Conservation (phyloP, 805 yeast species). For the Kodamaea kakaduensis region DNA sequence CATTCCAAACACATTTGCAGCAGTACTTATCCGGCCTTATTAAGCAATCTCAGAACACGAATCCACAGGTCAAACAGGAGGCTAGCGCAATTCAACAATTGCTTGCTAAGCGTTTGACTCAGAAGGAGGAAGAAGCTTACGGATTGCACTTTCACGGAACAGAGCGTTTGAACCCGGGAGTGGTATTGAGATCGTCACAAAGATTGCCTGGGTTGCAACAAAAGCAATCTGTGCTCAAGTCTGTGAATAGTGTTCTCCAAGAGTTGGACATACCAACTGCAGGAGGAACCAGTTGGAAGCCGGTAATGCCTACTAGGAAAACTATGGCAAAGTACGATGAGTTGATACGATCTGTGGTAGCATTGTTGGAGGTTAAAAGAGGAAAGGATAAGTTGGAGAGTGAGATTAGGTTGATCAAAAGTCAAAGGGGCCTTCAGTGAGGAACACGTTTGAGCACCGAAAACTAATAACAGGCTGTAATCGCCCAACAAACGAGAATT, state of each 20-base stretch:
- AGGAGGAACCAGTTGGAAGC: constrained; percentile 53
- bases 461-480: too few relatives aligned
- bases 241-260: constrained; percentile 61
- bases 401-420: constrained; percentile 49
- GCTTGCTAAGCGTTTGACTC: constrained; percentile 54
- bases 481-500: too few relatives aligned
- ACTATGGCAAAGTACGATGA: constrained; percentile 77
- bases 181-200: constrained; percentile 67
- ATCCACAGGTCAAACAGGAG: constrained; percentile 29
- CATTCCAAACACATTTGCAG: constrained; percentile 44
- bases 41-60: constrained; percentile 28
- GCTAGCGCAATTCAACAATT: constrained; percentile 39
- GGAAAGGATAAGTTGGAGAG: constrained; percentile 85
- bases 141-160: constrained; percentile 75
- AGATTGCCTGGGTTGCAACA: constrained; percentile 42
- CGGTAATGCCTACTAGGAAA: constrained; percentile 80
- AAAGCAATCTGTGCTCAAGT: constrained; percentile 73
- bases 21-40: constrained; percentile 37
- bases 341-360: constrained; percentile 62
- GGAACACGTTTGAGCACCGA: too few relatives aligned
- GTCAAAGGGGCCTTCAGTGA: constrained; percentile 34
- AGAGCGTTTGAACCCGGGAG: constrained; percentile 76
- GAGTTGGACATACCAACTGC: constrained; percentile 74
- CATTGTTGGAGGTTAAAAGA: constrained; percentile 76
- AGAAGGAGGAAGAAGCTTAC: constrained; percentile 77